Conservation (phyloP, 2,329 filamentous ascomycete species). For the Curvularia lunata region DNA sequence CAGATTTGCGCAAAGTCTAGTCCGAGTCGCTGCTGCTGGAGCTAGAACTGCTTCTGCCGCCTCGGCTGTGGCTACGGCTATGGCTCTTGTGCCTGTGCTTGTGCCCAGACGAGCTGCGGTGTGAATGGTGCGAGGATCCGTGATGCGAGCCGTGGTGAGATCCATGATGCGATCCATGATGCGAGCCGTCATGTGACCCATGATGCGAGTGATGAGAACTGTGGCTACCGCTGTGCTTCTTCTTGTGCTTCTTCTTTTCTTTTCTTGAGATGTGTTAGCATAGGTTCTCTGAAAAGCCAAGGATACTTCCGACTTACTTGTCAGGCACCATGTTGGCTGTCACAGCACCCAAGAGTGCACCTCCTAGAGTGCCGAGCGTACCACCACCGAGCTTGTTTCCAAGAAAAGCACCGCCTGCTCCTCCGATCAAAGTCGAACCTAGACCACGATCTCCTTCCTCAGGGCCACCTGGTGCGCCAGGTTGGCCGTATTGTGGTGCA, state of each 20-base stretch:
- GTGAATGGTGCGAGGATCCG: slow-evolving; percentile 25
- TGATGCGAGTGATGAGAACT: slow-evolving; percentile 29
- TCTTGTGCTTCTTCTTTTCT: slow-evolving; percentile 44
- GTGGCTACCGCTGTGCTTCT: slow-evolving; percentile 47
- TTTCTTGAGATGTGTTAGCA: slow-evolving; percentile 22
- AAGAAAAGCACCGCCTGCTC: slow-evolving; percentile 61
- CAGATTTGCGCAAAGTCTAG: slow-evolving; percentile 18
- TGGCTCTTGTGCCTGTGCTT: slow-evolving; percentile 39
- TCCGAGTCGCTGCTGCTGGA: slow-evolving; percentile 46
- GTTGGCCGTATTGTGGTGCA: slow-evolving; percentile 51
- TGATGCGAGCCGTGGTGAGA: slow-evolving; percentile 37
- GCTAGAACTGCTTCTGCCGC: slow-evolving; percentile 40
- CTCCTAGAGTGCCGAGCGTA: slow-evolving; percentile 58
- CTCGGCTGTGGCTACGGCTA: slow-evolving; percentile 42
- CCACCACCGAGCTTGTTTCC: slow-evolving; percentile 63
- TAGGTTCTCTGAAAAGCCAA: neutral
- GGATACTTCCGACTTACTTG: slow-evolving; percentile 38
- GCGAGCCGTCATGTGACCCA: slow-evolving; percentile 34
- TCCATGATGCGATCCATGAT: slow-evolving; percentile 35
- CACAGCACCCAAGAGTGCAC: slow-evolving; percentile 61
- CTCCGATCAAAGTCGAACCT: slow-evolving; percentile 61
- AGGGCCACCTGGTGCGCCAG: slow-evolving; percentile 38
- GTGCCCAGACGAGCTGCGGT: slow-evolving; percentile 6
- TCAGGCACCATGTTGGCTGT: slow-evolving; percentile 61
- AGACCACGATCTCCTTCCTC: slow-evolving; percentile 62